These are phyloP conservation scores for Conoideocrella luteorostrata DNA, from an alignment of 2,329 filamentous ascomycete species.

Conservation along the genomic window DNA sequence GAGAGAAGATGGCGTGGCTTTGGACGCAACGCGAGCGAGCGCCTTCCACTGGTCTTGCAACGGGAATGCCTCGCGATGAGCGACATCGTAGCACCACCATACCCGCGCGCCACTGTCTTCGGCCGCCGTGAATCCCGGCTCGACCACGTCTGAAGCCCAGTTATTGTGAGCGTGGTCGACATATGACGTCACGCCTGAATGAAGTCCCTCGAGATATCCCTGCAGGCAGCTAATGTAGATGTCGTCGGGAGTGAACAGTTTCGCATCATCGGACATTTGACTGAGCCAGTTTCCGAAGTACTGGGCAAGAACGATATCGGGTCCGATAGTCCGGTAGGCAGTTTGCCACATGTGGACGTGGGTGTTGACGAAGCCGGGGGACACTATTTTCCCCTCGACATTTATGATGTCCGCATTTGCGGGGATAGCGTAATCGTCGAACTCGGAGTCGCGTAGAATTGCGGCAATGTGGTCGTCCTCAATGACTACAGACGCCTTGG, in stretches of 20 bases:
- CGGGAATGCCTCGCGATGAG: too few relatives aligned
- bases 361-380: constrained; percentile 50
- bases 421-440: not conserved
- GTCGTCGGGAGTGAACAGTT: constrained; percentile 33
- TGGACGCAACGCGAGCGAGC: too few relatives aligned
- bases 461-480: not conserved
- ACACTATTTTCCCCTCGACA: constrained; percentile 43
- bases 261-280: constrained; percentile 21
- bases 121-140: constrained; percentile 39
- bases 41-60: too few relatives aligned
- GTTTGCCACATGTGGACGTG: constrained; percentile 53
- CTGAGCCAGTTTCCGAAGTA: constrained; percentile 39
- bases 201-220: constrained; percentile 43
- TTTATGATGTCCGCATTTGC: constrained; percentile 36
- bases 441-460: too few relatives aligned
- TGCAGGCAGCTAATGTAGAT: constrained; percentile 40
- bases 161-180: constrained; percentile 48
- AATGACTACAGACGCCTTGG: too few relatives aligned
- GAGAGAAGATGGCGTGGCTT: not conserved
- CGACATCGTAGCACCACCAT: constrained; percentile 39
- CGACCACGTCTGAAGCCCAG: constrained; percentile 33
- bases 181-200: constrained; percentile 45
- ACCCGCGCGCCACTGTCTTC: constrained; percentile 43
- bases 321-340: constrained; percentile 43
- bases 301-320: constrained; percentile 43